Base-by-base conservation (phyloP, 306 rosid genomes). In the barrel medic (Medicago truncatula) region DNA sequence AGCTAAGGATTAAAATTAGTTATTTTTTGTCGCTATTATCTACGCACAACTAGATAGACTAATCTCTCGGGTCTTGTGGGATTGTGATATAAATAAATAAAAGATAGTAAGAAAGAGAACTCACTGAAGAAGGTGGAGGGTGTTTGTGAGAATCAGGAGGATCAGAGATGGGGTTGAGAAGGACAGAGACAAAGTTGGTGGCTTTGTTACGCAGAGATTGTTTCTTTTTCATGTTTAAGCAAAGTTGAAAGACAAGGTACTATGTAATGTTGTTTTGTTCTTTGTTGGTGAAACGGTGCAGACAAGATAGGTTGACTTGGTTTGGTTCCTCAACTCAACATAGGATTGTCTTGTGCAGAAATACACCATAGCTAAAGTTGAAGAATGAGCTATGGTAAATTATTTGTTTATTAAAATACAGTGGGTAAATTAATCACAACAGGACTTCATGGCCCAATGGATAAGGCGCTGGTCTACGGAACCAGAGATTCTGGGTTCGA, bases 391-490 rank as follows among this genome's bases (percentile, higher is more conserved):
- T 28, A 28, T 28, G 31, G 31, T 28, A 28, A 28, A 28, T 28
- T 1, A 28, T 28, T 3, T 28, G 4, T 28, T 28, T 28, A 25
- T 25, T 25, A 25, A 1, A 25, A 25, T 25, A 25, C 28, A 28
- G 31, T 28, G 31, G 38, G 38, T 28, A 34, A 34, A 34, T 0
- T 34, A 0, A 6, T 1, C 53, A 47, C 6, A 14, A 49, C 3
- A 5, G 0, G 54, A 49, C 54, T 49, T 49, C 54, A 84, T 78
- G 82, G 79, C 84, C 89, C 83, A 89, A 91, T 88, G 96, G 97
- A 91, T 89, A 91, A 91, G 96, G 93, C 88, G 97, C 92, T 89
- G 93, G 96, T 89, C 97, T 89, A 89, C 96, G 96, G 71, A 93
- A 88, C 92, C 92, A 93, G 97, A 93, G 92, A 89, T 86, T 91